Evolutionary conservation across 495 filamentous ascomycete genomes (phyloP).

Genomic region (Aspergillus incahuasiensis): DNA sequence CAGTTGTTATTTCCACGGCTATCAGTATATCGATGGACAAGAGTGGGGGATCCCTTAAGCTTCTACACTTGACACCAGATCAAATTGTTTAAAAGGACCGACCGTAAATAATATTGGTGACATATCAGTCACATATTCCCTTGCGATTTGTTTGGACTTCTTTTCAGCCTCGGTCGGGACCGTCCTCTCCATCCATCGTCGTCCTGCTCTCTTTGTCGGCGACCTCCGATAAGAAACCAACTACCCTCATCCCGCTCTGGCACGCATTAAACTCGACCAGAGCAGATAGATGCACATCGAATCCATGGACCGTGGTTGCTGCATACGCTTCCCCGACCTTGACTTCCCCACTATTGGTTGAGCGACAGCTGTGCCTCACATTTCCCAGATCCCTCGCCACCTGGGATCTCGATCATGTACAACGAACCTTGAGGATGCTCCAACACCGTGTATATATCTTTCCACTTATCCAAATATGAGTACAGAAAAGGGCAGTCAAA

Average conservation of each 20-base stretch:
- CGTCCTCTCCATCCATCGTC: constrained; percentile 1
- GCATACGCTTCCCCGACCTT: constrained; percentile 3
- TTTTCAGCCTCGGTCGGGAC: constrained; percentile 10
- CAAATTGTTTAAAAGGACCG: too few species aligned
- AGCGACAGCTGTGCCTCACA: constrained; percentile 2
- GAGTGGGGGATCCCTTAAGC: not conserved
- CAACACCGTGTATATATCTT: not conserved
- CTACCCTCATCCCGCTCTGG: not conserved
- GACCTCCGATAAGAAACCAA: constrained; percentile 13
- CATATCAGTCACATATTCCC: not conserved
- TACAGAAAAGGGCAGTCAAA: not conserved
- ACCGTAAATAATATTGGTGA: not conserved
- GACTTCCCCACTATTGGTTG: constrained; percentile 11
- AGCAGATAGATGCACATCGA: not conserved
- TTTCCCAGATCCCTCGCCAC: constrained; percentile 4
- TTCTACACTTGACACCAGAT: too few species aligned
- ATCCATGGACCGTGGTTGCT: not conserved
- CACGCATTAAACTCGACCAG: not conserved
- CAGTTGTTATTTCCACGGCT: not conserved
- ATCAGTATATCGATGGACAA: not conserved
- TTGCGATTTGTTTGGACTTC: too few species aligned
- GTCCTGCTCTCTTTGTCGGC: constrained; percentile 4
- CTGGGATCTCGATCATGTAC: constrained; percentile 1
- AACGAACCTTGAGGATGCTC: constrained; percentile 1
- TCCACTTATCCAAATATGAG: constrained; percentile 1